phyloP scores from a whole-genome alignment of 768 basidiomycete species.

The Xanthoconium purpureum region DNA sequence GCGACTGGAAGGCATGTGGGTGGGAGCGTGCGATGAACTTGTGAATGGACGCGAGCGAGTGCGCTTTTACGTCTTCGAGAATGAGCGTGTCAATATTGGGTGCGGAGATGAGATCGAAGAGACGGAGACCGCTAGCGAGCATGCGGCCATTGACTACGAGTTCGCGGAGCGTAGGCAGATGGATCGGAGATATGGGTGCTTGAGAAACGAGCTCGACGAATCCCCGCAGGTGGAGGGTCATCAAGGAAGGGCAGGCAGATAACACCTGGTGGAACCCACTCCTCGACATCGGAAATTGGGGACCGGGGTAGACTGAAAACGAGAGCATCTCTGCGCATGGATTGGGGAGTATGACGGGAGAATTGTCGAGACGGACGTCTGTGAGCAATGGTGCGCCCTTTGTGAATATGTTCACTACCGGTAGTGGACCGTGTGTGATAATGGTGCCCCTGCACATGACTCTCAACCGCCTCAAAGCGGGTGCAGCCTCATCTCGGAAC shows the following conservation, averaged over 20 bases:
- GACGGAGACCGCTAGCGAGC: constrained; percentile 27
- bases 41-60: constrained; percentile 28
- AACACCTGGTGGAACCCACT: constrained; percentile 21
- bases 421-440: constrained; percentile 25
- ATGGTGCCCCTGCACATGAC: constrained; percentile 33
- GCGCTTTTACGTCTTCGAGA: constrained; percentile 30
- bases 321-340: constrained; percentile 26
- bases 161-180: constrained; percentile 27
- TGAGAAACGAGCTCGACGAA: constrained; percentile 27
- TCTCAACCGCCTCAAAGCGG: constrained; percentile 24
- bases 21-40: constrained; percentile 26
- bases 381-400: constrained; percentile 31
- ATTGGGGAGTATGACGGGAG: constrained; percentile 27
- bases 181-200: constrained; percentile 20
- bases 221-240: constrained; percentile 29
- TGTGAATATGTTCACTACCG: constrained; percentile 24
- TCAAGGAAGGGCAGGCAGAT: constrained; percentile 20
- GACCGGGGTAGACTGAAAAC: constrained; percentile 33
- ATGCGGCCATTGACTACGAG: constrained; percentile 32
- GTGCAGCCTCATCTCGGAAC: constrained; percentile 28
- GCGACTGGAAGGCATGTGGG: constrained; percentile 29
- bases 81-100: constrained; percentile 32
- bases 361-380: constrained; percentile 33
- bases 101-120: constrained; percentile 32
- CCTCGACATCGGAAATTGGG: constrained; percentile 29